phyloP scores from a whole-genome alignment of 768 basidiomycete species.

The Leccinum arenicola region DNA sequence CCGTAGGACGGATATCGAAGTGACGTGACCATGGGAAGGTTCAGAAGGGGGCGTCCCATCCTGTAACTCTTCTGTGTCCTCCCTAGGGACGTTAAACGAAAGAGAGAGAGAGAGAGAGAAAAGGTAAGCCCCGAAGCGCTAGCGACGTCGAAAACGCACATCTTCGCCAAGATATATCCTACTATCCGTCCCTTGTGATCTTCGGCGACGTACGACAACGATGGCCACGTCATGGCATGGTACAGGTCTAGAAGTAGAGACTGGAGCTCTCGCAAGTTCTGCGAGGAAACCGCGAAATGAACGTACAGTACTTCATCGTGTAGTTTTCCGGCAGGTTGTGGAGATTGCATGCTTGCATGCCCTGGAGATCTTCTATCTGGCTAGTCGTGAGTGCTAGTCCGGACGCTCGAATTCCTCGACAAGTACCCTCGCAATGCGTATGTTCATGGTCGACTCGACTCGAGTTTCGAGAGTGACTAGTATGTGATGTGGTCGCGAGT shows the following conservation, averaged over 20 bases:
- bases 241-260: constrained; percentile 65
- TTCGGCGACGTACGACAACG: constrained; percentile 90
- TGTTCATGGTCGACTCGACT: constrained; percentile 22
- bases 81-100: constrained; percentile 43
- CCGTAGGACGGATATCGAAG: constrained; percentile 91
- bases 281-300: neutral
- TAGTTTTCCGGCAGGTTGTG: constrained; percentile 94
- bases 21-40: constrained; percentile 85
- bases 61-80: constrained; percentile 43
- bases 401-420: neutral
- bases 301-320: constrained; percentile 73
- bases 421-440: constrained; percentile 30
- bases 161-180: constrained; percentile 94
- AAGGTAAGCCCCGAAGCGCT: neutral
- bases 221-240: constrained; percentile 89
- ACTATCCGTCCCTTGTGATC: constrained; percentile 87
- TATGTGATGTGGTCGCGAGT: neutral
- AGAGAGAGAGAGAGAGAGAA: constrained; percentile 21
- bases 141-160: constrained; percentile 45
- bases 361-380: constrained; percentile 83
- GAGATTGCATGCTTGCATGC: constrained; percentile 93
- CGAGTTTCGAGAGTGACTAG: neutral
- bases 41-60: constrained; percentile 49
- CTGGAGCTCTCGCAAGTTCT: neutral
- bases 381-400: constrained; percentile 15